Conservation (phyloP, 2,329 filamentous ascomycete genomes). For the Penicillium rolfsii region DNA sequence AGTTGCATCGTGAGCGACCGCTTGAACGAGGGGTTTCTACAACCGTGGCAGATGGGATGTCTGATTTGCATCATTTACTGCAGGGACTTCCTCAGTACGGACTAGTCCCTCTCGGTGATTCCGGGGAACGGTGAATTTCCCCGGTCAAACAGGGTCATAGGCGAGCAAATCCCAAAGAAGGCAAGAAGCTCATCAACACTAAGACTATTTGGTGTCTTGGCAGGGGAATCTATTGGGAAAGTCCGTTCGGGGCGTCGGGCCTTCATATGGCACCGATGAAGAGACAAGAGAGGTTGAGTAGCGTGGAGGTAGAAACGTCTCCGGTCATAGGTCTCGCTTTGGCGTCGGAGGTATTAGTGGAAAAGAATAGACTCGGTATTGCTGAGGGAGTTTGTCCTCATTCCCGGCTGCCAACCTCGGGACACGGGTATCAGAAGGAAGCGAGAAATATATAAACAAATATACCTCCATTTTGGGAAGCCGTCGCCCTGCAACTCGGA, state of each 20-base stretch:
- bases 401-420: too few species aligned
- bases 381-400: too few species aligned
- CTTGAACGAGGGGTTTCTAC: slow-evolving; percentile 7
- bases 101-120: slow-evolving; percentile 16
- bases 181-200: not conserved
- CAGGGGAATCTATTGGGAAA: not conserved
- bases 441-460: not conserved
- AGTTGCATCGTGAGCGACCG: slow-evolving; percentile 10
- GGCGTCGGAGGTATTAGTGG: too few species aligned
- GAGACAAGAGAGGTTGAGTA: not conserved
- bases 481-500: too few species aligned
- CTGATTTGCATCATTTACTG: slow-evolving; percentile 5
- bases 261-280: not conserved
- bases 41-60: slow-evolving; percentile 15
- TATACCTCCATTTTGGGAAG: not conserved
- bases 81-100: slow-evolving; percentile 11
- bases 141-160: slow-evolving; percentile 5
- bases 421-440: too few species aligned
- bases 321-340: too few species aligned
- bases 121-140: slow-evolving; percentile 14
- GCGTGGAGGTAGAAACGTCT: not conserved
- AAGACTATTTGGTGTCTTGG: not conserved
- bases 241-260: not conserved
- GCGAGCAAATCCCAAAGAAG: slow-evolving; percentile 7
- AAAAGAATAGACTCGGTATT: too few species aligned